Evolutionary conservation across 306 rosid genomes (phyloP), one percentile per base, ranked within the genome.

Genomic region (Begonia fuchsioides): DNA sequence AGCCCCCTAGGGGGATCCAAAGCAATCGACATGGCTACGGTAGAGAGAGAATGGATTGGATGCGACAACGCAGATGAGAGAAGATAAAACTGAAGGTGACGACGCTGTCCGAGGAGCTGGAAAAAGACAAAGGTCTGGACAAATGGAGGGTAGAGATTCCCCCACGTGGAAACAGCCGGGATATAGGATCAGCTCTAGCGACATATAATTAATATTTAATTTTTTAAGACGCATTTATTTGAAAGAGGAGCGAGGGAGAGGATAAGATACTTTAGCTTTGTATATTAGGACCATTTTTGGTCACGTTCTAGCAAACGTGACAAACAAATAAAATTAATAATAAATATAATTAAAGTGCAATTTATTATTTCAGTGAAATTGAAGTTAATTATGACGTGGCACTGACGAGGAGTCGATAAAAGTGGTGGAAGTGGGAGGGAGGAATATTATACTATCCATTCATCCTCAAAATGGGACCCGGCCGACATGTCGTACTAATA

Each of bases 1-100:
- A 76, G 14, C 51, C 61, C 51, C 67, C 64, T 57, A 12, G 9
- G 63, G 5, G 54, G 44, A 10, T 49, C 44, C 56, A 56, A 44
- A 13, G 64, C 67, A 44, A 56, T 52, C 68, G 81, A 70, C 81
- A 70, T 75, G 17, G 15, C 39, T 48, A n/a, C 17, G 9, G 15
- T 6, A 11, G 41, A 50, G 38, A 57, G 46, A 46, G 14, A 35
- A 45, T 20, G 32, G 32, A 20, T 20, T 1, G 32, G 32, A 20
- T 15, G 32, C 15, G 14, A 38, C 8, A 3, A 6, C n/a, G 17
- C 12, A 56, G 40, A 47, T 3, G 12, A 64, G 39, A 38, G 41
- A 47, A 39, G n/a, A 17, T 43, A 17, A 15, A 43, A n/a, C n/a
- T n/a, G n/a, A n/a, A 43, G 18, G 55, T 6, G 10, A 47, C 38